A percentile compares a stretch with the other conserved stretches of the same genome.
Conservation (phyloP, 257 asterid genomes). For the Ocimum tenuiflorum region DNA sequence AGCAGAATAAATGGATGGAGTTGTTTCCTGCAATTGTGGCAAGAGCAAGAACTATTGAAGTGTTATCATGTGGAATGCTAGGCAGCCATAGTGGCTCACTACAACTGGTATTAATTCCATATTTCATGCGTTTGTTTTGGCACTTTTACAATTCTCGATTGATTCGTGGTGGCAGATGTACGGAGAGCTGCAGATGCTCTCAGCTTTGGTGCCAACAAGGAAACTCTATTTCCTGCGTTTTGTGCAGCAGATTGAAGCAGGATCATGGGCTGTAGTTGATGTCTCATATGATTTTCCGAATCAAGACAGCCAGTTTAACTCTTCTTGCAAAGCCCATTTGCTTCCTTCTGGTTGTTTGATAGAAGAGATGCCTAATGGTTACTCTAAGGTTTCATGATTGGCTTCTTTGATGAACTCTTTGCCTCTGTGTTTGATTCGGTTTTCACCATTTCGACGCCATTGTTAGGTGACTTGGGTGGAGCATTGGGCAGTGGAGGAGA, state of each 20-base stretch:
- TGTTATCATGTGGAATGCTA: conserved; percentile 55
- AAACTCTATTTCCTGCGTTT: conserved; percentile 63
- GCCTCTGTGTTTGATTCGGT: too few relatives aligned
- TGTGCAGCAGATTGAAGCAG: conserved; percentile 80
- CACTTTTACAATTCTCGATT: too few relatives aligned
- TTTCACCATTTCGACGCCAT: too few relatives aligned
- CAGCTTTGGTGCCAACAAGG: conserved; percentile 78
- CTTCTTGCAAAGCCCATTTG: conserved; percentile 51
- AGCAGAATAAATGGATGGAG: conserved; percentile 81
- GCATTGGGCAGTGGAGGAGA: conserved; percentile 83
- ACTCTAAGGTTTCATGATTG: conserved; percentile 92
- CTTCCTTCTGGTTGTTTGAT: conserved; percentile 97
- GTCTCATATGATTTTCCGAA: conserved; percentile 70
- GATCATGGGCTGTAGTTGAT: conserved; percentile 81
- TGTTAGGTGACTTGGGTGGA: conserved; percentile 97
- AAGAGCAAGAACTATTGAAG: conserved; percentile 69
- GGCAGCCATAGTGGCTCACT: conserved; percentile 65
- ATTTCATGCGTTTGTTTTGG: too few relatives aligned
- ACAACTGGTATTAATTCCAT: conserved; percentile 48
- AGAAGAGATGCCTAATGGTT: conserved; percentile 94
- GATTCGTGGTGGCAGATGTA: conserved; percentile 54
- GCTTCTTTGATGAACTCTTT: too few relatives aligned
- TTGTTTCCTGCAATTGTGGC: conserved; percentile 79
- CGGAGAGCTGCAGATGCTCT: conserved; percentile 78
- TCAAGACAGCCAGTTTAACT: conserved; percentile 49